Evolutionary conservation across 2,329 filamentous ascomycete species (phyloP).

Genomic region (Blastomyces percursus): DNA sequence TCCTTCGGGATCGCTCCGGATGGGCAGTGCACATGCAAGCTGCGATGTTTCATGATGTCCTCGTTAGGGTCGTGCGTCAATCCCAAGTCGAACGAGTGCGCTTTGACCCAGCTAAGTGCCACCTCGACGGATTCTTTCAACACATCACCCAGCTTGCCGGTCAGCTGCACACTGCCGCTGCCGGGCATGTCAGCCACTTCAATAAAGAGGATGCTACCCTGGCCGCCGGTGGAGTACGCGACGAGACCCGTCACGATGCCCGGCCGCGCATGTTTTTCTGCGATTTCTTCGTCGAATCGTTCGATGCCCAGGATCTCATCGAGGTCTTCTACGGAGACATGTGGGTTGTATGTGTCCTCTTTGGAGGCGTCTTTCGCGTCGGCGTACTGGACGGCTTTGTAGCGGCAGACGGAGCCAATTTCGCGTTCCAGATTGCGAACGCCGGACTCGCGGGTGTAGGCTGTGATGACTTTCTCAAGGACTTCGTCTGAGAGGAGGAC

Average conservation of each 20-base stretch:
- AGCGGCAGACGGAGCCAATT: conserved; percentile 84
- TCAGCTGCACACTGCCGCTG: conserved; percentile 81
- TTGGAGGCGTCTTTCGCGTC: conserved; percentile 69
- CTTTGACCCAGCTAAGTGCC: conserved; percentile 92
- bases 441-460: conserved; percentile 91
- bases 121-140: conserved; percentile 97
- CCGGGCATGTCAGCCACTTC: conserved; percentile 97
- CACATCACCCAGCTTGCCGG: conserved; percentile 90
- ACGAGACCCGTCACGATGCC: conserved; percentile 94
- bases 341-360: conserved; percentile 59
- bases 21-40: conserved; percentile 92
- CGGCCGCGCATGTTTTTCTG: conserved; percentile 68
- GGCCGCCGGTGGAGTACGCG: conserved; percentile 82
- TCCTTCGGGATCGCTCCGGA: conserved; percentile 94
- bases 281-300: conserved; percentile 89
- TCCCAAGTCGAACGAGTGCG: conserved; percentile 83
- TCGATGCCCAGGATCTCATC: conserved; percentile 89
- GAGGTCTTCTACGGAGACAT: conserved; percentile 65
- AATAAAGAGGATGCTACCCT: conserved; percentile 95
- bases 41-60: conserved; percentile 92
- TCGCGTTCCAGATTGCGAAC: conserved; percentile 95
- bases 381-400: conserved; percentile 89
- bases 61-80: conserved; percentile 68
- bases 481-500: conserved; percentile 71
- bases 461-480: conserved; percentile 88